Base-by-base conservation (phyloP, 2,329 filamentous ascomycete species). In the Trichoderma oligosporum region DNA sequence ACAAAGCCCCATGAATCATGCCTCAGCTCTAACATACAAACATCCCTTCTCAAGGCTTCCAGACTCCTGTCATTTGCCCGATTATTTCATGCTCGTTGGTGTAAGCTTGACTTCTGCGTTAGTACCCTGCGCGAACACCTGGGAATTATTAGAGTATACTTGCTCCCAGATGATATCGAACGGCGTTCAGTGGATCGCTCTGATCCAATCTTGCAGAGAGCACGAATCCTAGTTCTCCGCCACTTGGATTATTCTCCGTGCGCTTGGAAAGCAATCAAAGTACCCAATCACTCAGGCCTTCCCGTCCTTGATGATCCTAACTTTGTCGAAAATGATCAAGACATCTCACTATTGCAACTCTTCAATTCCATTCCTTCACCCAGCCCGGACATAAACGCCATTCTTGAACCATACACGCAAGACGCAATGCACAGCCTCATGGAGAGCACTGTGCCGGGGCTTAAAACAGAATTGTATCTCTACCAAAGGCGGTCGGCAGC, bases 401-500 rank as follows among this genome's bases (percentile, higher is more conserved):
- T 88, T 7, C 60, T 65, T 1, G 80, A 85, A 56, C 68, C 71
- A 0, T 78, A 83, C 58, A 73, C 78, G 1, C 76, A 75, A 46
- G 73, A 79, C 24, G 78, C 81, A 0, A 80, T 88, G 66, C 71
- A 79, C 38, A 76, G 77, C 24, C 68, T 91, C 1, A 67, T 89
- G 45, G 67, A 75, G 31, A 77, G 78, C 64, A 64, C 73, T 11
- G 63, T 88, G 1, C 66, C 72, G 1, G 87, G 87, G 0, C 69
- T 92, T 4, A 80, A 70, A 12, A 89, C 89, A 0, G 73, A 73
- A 0, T 75, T 97, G 0, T 89, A 94, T 67, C 79, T 82, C 0
- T 95, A 96, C 64, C 93, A 97, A 69, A 81, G 86, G 49, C 82
- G 87, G 42, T 93, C 91, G 1, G 87, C 88, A 0, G 89, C 89